Conservation (phyloP, 495 filamentous ascomycete genomes). For the Daldinia concentrica region DNA sequence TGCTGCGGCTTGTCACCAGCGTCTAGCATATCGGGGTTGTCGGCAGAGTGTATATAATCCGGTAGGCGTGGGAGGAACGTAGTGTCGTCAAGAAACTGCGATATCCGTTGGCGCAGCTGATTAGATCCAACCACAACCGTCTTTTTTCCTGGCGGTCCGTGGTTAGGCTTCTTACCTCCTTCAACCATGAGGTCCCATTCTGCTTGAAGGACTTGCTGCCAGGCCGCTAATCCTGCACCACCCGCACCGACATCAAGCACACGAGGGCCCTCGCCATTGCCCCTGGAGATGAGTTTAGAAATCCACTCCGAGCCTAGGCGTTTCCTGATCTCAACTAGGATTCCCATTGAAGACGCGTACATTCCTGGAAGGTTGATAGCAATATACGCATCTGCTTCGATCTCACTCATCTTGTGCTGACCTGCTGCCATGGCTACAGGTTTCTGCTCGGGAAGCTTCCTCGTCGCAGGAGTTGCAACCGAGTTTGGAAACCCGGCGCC, state of each 20-base stretch:
- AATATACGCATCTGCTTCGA: constrained; percentile 87
- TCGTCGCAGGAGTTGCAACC: constrained; percentile 51
- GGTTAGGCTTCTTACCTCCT: constrained; percentile 49
- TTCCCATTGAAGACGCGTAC: constrained; percentile 77
- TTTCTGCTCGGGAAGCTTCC: constrained; percentile 65
- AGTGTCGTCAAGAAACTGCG: constrained; percentile 82
- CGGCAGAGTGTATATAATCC: constrained; percentile 77
- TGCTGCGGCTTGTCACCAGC: constrained; percentile 53
- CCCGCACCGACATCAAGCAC: constrained; percentile 87
- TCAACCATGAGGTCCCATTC: constrained; percentile 76
- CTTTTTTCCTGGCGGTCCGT: constrained; percentile 57
- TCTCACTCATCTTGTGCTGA: constrained; percentile 78
- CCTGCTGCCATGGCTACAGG: constrained; percentile 74
- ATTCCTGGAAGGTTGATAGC: constrained; percentile 81
- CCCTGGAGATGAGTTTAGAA: constrained; percentile 68
- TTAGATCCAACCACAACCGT: constrained; percentile 61
- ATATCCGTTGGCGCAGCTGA: constrained; percentile 75
- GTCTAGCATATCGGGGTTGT: constrained; percentile 54
- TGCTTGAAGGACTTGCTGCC: constrained; percentile 81
- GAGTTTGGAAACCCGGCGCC: constrained; percentile 78
- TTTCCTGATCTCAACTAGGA: constrained; percentile 84
- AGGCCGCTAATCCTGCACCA: constrained; percentile 85
- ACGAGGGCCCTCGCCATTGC: constrained; percentile 71
- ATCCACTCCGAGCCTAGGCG: constrained; percentile 86
- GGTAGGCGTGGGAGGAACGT: constrained; percentile 91